These are phyloP conservation scores for Hyphodiscus hymeniophilus DNA, from an alignment of 495 filamentous ascomycete species.

Conservation along the genomic window DNA sequence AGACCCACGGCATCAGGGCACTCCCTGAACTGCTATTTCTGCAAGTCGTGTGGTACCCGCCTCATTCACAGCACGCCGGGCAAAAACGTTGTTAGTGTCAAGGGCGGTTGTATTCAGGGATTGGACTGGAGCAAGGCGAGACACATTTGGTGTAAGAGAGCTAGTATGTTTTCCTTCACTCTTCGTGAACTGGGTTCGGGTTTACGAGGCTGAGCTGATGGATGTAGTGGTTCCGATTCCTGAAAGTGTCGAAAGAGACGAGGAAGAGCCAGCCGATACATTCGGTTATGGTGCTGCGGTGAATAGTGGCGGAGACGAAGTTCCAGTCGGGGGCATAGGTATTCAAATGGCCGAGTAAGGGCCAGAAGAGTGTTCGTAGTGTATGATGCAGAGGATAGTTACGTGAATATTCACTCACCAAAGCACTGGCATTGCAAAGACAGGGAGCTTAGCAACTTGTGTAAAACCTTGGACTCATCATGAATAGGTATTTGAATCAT, in stretches of 20 bases:
- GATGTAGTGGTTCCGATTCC: constrained; percentile 47
- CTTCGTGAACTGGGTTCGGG: background rate
- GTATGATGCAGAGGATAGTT: no score
- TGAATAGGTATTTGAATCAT: no score
- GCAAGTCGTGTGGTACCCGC: constrained; percentile 49
- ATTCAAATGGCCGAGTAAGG: no score
- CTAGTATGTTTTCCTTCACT: background rate
- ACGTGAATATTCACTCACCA: no score
- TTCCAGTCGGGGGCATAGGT: no score
- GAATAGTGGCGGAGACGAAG: background rate
- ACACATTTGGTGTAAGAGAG: constrained; percentile 34
- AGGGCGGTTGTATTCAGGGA: constrained; percentile 52
- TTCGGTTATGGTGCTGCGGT: background rate
- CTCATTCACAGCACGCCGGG: constrained; percentile 46
- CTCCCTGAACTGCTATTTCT: constrained; percentile 47
- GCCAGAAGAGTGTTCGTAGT: no score
- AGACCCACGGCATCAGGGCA: constrained; percentile 37
- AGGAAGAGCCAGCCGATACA: constrained; percentile 28
- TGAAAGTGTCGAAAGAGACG: constrained; percentile 40
- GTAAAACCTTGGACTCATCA: no score
- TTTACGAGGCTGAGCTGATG: background rate
- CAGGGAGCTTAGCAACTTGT: no score
- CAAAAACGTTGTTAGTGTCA: constrained; percentile 46
- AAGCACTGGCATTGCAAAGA: no score
- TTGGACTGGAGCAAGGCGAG: constrained; percentile 46